Conservation (phyloP, 805 yeast genomes). For the Brettanomyces custersianus region DNA sequence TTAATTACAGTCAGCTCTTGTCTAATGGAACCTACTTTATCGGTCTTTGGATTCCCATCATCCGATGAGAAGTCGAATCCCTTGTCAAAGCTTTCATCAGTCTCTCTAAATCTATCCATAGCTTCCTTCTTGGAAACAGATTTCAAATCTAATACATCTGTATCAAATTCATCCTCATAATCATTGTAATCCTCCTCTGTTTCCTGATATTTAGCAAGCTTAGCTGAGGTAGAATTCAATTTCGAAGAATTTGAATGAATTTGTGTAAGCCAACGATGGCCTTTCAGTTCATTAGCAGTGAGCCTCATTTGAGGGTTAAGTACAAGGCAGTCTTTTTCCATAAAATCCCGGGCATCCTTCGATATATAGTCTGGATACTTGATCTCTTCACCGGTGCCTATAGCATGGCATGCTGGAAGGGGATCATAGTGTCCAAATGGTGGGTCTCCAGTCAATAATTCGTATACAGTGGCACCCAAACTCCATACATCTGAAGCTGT, state of each 20-base stretch:
- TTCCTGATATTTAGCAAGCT: conserved; percentile 11
- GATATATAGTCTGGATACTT: conserved; percentile 43
- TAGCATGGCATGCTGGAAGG: conserved; percentile 76
- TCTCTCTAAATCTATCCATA: conserved; percentile 14
- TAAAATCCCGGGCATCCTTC: conserved; percentile 32
- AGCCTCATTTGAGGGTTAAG: conserved; percentile 54
- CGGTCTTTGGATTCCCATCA: conserved; percentile 1
- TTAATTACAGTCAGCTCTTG: conserved; percentile 4
- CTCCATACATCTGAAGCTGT: conserved; percentile 91
- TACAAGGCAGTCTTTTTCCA: conserved; percentile 60
- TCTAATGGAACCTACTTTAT: conserved; percentile 1
- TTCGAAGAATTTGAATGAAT: not conserved
- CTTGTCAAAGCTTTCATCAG: conserved; percentile 11
- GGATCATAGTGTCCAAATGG: conserved; percentile 73
- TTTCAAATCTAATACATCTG: conserved; percentile 5
- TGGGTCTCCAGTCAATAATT: conserved; percentile 76
- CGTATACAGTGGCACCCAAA: conserved; percentile 89
- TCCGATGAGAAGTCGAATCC: conserved; percentile 9
- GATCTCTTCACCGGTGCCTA: conserved; percentile 67
- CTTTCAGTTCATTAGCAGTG: conserved; percentile 43
- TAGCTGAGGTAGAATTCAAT: not conserved
- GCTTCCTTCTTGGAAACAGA: conserved; percentile 4
- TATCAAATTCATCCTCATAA: conserved; percentile 14
- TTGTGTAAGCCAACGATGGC: conserved; percentile 51
- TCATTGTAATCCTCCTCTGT: conserved; percentile 10